Base-by-base conservation (phyloP, 495 filamentous ascomycete genomes). In the Hapsidospora chrysogenum region DNA sequence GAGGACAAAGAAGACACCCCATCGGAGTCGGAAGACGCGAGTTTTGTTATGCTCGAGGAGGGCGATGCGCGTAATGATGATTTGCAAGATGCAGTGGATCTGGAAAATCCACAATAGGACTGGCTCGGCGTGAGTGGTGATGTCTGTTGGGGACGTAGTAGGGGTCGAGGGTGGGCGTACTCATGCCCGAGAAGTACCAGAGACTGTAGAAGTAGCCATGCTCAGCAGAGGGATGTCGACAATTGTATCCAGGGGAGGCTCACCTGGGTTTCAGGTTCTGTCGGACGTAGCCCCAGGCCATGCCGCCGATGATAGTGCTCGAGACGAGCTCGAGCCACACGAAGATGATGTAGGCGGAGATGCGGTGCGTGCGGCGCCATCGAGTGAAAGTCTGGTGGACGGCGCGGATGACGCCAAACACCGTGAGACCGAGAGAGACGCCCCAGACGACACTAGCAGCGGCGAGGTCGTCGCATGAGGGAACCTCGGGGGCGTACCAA, bases 61-160 rank as follows among this genome's bases (percentile, higher is more conserved):
- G 0, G 50, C 44, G 21, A 64, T 45, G 4, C 64, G 57, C 47
- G 68, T 70, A 17, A 61, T 54, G 35, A 68, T 55, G 35, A 70
- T 68, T 38, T 66, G 60, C 17, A 56, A 51, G 6, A 66, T 45
- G 34, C 56, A 53, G 38, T 64, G 58, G 13, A 54, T 51, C 53
- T 64, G 48, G 9, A 36, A 9, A 23, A 38, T 44, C 58, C 58
- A 60, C 3, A 49, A 15, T 2, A 49, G 15, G 10, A 51, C 52
- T 48, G 17, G 17, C n/a, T n/a, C n/a, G n/a, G n/a, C n/a, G n/a
- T n/a, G n/a, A n/a, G n/a, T n/a, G n/a, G n/a, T n/a, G n/a, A n/a
- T n/a, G n/a, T n/a, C n/a, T n/a, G n/a, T n/a, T n/a, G n/a, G n/a
- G n/a, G n/a, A n/a, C n/a, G n/a, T n/a, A n/a, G n/a, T n/a, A n/a